A percentile compares a stretch with the other conserved stretches of the same genome.
Evolutionary conservation across 495 filamentous ascomycete genomes (phyloP).

Genomic region (Podospora sp.): DNA sequence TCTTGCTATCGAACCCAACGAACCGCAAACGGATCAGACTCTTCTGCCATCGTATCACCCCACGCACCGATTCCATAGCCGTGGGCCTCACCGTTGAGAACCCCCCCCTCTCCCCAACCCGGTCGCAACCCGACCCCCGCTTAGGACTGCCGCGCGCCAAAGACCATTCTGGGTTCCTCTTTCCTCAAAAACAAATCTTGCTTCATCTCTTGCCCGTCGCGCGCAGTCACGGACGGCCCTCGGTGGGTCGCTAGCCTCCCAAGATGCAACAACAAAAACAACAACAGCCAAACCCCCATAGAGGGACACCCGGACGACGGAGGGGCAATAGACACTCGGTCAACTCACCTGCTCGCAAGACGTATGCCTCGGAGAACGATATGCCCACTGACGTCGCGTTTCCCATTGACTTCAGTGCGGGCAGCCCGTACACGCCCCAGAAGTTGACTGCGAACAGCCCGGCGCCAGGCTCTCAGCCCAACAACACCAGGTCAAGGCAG

Average conservation of each 20-base stretch:
- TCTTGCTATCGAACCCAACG: background rate
- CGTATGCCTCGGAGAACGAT: conserved; percentile 55
- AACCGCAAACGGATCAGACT: conserved; percentile 23
- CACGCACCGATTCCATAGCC: conserved; percentile 24
- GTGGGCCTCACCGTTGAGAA: conserved; percentile 8
- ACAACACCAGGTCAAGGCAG: conserved; percentile 30
- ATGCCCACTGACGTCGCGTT: conserved; percentile 32
- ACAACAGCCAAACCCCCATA: conserved; percentile 12
- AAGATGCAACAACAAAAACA: conserved; percentile 25
- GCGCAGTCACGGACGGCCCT: background rate
- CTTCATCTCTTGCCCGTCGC: background rate
- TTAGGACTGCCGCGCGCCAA: conserved; percentile 11
- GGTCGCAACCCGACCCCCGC: background rate
- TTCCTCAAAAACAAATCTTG: background rate
- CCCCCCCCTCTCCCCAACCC: too few species aligned
- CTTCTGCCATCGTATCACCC: conserved; percentile 20
- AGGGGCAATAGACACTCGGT: conserved; percentile 40
- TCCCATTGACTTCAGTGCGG: conserved; percentile 28
- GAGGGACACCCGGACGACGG: conserved; percentile 46
- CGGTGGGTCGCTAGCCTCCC: background rate
- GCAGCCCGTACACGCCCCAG: conserved; percentile 42
- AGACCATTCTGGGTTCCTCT: background rate
- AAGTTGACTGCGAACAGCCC: conserved; percentile 33
- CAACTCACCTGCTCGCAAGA: conserved; percentile 42
- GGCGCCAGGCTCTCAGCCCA: conserved; percentile 29